Evolutionary conservation across 208 protist species (phyloP).

Genomic region (Trypanosoma grayi): DNA sequence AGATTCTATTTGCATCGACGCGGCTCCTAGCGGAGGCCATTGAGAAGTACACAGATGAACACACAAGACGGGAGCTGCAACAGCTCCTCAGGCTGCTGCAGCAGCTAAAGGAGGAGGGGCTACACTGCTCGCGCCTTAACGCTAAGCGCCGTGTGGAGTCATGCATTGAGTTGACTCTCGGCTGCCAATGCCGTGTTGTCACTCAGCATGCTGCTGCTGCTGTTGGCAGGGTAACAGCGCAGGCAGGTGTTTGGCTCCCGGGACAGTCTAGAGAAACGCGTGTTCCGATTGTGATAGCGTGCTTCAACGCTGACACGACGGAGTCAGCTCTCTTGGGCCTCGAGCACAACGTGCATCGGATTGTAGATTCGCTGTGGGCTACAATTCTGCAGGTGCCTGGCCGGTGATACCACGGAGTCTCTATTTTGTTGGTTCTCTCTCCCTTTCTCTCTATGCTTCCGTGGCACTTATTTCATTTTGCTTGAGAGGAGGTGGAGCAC

Average conservation of each 20-base stretch:
- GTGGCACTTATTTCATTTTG: no score
- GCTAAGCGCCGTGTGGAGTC: slow-evolving; percentile 25
- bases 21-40: slow-evolving; percentile 19
- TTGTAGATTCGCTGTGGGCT: slow-evolving; percentile 22
- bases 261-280: not conserved
- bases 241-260: slow-evolving; percentile 22
- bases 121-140: slow-evolving; percentile 15
- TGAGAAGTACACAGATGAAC: slow-evolving; percentile 8
- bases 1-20: slow-evolving; percentile 21
- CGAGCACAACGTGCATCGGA: not conserved
- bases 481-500: no score
- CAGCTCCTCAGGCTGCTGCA: slow-evolving; percentile 15
- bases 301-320: slow-evolving; percentile 7
- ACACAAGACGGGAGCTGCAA: slow-evolving; percentile 12
- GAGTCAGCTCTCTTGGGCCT: slow-evolving; percentile 6
- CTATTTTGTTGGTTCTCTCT: not conserved
- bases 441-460: not conserved
- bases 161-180: slow-evolving; percentile 20
- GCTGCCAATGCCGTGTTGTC: slow-evolving; percentile 28
- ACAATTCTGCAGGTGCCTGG: slow-evolving; percentile 4
- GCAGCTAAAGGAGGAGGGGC: slow-evolving; percentile 2
- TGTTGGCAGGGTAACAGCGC: slow-evolving; percentile 6
- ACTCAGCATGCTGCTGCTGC: not conserved
- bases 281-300: slow-evolving; percentile 16
- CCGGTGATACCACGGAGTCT: not conserved